These are phyloP conservation scores for Coniochaeta ligniaria DNA, from an alignment of 2,329 filamentous ascomycete species.

Conservation along the genomic window DNA sequence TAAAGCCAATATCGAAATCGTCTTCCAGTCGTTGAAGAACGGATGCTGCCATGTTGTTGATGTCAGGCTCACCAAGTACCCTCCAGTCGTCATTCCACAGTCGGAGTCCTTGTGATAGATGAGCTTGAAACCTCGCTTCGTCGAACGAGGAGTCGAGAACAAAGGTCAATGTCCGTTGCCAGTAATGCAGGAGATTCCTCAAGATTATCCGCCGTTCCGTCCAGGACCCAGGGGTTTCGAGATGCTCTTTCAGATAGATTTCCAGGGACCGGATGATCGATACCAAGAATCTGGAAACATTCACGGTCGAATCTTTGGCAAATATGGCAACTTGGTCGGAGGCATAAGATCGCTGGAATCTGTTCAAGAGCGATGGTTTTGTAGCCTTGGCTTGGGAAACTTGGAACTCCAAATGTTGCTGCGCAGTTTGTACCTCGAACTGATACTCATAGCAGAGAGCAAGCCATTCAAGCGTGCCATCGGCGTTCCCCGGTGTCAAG, in stretches of 20 bases:
- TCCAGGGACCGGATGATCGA: constrained; percentile 33
- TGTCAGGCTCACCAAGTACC: constrained; percentile 15
- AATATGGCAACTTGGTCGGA: constrained; percentile 47
- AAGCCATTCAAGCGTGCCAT: constrained; percentile 38
- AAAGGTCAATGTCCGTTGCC: constrained; percentile 45
- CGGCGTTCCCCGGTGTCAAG: constrained; percentile 27
- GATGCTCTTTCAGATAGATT: constrained; percentile 30
- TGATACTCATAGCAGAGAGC: constrained; percentile 44
- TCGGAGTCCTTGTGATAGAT: constrained; percentile 44
- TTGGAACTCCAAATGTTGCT: constrained; percentile 33
- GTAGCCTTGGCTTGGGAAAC: constrained; percentile 33
- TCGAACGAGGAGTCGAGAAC: constrained; percentile 42
- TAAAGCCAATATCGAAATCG: constrained; percentile 63
- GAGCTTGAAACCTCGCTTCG: constrained; percentile 58
- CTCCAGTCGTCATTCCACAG: constrained; percentile 28
- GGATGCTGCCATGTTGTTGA: constrained; percentile 28
- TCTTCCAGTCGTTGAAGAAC: constrained; percentile 37
- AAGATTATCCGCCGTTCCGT: constrained; percentile 21
- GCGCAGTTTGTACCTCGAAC: constrained; percentile 33
- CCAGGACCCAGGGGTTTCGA: constrained; percentile 19
- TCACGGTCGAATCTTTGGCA: constrained; percentile 53
- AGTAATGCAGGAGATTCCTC: constrained; percentile 40
- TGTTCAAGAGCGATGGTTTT: constrained; percentile 47
- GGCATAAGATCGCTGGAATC: constrained; percentile 53
- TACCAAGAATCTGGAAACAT: constrained; percentile 42